Percentiles rank a stretch among this genome's conserved stretches.
phyloP scores from a whole-genome alignment of 2,329 filamentous ascomycete species.

The Epichloe uncinata region DNA sequence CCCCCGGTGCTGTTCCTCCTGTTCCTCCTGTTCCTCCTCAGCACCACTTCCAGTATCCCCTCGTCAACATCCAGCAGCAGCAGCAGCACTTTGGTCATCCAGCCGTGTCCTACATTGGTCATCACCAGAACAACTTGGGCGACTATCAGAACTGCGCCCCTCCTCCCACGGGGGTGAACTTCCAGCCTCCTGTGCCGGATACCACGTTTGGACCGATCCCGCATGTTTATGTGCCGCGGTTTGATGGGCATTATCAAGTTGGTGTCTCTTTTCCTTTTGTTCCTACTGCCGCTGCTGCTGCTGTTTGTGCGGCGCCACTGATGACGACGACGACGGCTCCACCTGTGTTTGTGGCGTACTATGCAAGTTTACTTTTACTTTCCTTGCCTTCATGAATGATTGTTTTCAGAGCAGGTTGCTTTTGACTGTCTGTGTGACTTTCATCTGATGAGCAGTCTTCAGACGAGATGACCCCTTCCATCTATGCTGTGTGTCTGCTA shows the following conservation, averaged over 20 bases:
- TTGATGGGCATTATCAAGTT: conserved; percentile 27
- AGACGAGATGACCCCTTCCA: not conserved
- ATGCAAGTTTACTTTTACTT: conserved; percentile 24
- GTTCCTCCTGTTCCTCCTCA: not conserved
- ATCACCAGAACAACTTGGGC: conserved; percentile 17
- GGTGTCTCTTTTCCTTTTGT: conserved; percentile 12
- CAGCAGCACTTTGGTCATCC: conserved; percentile 2
- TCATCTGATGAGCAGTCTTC: not conserved
- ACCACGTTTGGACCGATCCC: conserved; percentile 41
- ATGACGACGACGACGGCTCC: conserved; percentile 16
- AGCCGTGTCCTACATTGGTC: not conserved
- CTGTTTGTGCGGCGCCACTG: conserved; percentile 9
- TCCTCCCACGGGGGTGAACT: conserved; percentile 32
- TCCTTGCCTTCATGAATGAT: not conserved
- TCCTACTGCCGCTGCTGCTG: conserved; percentile 14
- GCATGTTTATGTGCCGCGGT: conserved; percentile 43
- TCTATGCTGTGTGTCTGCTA: not conserved
- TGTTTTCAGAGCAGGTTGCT: conserved; percentile 7
- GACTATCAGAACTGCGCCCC: conserved; percentile 31
- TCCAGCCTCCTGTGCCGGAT: conserved; percentile 45
- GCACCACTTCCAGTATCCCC: conserved; percentile 3
- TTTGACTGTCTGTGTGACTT: not conserved
- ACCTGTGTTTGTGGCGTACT: conserved; percentile 21
- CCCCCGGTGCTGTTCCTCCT: not conserved
- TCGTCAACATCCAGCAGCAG: conserved; percentile 7